Conservation (phyloP, 345 rosid species). For the Corchorus olitorius region DNA sequence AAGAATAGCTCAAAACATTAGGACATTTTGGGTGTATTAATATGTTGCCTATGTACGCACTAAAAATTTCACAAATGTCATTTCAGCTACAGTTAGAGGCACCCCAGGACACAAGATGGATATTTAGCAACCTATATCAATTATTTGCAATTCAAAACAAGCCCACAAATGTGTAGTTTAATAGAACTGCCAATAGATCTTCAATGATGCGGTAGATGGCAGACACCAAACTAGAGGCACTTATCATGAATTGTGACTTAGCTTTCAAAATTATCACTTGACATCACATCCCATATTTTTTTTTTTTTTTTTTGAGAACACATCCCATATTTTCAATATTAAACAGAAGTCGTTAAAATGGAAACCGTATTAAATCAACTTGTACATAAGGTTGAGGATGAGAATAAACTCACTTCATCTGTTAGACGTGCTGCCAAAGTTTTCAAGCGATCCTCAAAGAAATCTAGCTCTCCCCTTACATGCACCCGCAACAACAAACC, state of each 20-base stretch:
- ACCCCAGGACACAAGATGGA: neutral
- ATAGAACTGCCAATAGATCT: neutral
- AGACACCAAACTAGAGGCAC: neutral
- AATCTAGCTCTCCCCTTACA: slow-evolving; percentile 54
- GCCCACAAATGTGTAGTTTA: neutral
- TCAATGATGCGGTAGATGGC: neutral
- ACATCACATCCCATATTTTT: no score
- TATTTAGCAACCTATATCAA: neutral
- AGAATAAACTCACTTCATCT: slow-evolving; percentile 51
- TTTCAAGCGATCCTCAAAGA: slow-evolving; percentile 56
- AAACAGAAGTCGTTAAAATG: slow-evolving; percentile 11
- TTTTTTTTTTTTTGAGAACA: no score
- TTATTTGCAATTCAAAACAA: neutral
- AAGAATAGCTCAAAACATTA: neutral
- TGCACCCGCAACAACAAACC: slow-evolving; percentile 68
- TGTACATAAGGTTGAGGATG: slow-evolving; percentile 1
- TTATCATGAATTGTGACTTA: neutral
- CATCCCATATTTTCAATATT: neutral
- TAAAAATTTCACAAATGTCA: neutral
- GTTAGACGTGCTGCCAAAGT: slow-evolving; percentile 45
- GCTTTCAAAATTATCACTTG: neutral
- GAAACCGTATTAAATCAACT: neutral
- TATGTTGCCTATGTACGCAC: neutral
- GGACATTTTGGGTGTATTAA: neutral
- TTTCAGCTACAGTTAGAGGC: neutral